These are phyloP conservation scores for Russula sp. DNA, from an alignment of 768 basidiomycete genomes.

Conservation along the genomic window DNA sequence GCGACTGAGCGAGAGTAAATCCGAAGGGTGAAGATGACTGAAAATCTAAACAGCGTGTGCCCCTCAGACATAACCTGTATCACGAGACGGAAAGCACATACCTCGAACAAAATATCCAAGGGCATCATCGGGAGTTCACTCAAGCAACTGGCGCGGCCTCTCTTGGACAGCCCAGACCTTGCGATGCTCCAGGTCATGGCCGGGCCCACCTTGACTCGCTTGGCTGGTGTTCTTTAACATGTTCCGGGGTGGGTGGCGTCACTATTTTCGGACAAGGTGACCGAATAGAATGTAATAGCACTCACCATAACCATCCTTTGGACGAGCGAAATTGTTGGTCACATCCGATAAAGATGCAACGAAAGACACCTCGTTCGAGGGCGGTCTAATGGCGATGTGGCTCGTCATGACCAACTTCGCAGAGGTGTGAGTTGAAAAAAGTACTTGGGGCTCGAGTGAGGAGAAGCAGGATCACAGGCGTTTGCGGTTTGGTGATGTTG, in stretches of 20 bases:
- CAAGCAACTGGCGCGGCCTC: slow-evolving; percentile 11
- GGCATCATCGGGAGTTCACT: slow-evolving; percentile 31
- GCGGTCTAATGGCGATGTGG: too few relatives aligned
- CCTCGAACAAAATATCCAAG: slow-evolving; percentile 36
- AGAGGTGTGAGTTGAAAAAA: background rate
- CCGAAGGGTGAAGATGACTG: slow-evolving; percentile 35
- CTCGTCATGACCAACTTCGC: background rate
- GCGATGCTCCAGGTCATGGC: too few relatives aligned
- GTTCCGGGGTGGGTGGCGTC: background rate
- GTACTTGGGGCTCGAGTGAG: background rate
- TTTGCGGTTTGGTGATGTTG: too few relatives aligned
- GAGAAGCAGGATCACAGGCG: too few relatives aligned
- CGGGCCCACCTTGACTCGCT: background rate
- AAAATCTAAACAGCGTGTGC: slow-evolving; percentile 33
- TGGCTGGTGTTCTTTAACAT: background rate
- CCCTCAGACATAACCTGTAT: background rate
- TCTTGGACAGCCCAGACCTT: background rate
- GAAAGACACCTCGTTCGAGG: background rate
- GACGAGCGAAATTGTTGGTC: background rate
- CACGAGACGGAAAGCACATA: slow-evolving; percentile 9
- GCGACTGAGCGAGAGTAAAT: slow-evolving; percentile 36
- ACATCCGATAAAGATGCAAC: background rate
- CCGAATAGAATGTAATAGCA: background rate
- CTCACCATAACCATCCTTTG: background rate
- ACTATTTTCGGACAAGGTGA: background rate